Evolutionary conservation across 108 stramenopile species (phyloP).

Genomic region (Licmophora abbreviata): DNA sequence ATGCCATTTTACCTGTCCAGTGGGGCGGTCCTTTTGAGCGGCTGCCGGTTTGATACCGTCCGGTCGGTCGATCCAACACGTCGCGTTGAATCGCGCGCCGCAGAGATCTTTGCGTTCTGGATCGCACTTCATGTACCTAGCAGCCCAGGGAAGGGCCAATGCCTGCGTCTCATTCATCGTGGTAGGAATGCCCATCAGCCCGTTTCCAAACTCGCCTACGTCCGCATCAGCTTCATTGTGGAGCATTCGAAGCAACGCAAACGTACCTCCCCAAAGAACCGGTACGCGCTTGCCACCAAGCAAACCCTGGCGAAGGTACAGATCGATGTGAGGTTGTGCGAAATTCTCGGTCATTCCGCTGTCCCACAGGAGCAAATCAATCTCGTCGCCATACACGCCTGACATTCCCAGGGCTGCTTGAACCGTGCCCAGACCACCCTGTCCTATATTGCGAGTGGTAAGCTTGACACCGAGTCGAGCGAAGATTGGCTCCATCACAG

Average conservation of each 20-base stretch:
- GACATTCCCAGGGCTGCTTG: slow-evolving; percentile 44
- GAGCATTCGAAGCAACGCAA: slow-evolving; percentile 47
- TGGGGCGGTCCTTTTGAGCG: slow-evolving; percentile 15
- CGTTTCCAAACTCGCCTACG: slow-evolving; percentile 61
- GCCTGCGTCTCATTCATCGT: slow-evolving; percentile 44
- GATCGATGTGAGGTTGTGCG: slow-evolving; percentile 23
- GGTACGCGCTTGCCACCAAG: slow-evolving; percentile 48
- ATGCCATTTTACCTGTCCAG: slow-evolving; percentile 43
- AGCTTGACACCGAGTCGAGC: slow-evolving; percentile 59
- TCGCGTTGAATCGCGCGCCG: slow-evolving; percentile 12
- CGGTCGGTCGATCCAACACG: slow-evolving; percentile 61
- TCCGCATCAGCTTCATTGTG: slow-evolving; percentile 68
- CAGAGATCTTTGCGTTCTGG: slow-evolving; percentile 30
- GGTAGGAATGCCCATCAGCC: slow-evolving; percentile 30
- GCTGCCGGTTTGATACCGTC: slow-evolving; percentile 28
- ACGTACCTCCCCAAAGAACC: slow-evolving; percentile 45
- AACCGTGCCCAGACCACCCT: slow-evolving; percentile 50
- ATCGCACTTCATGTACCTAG: slow-evolving; percentile 56
- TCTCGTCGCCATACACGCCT: slow-evolving; percentile 62
- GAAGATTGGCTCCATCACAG: slow-evolving; percentile 60
- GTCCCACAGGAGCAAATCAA: slow-evolving; percentile 75
- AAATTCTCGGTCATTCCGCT: slow-evolving; percentile 29
- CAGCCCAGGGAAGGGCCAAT: slow-evolving; percentile 49
- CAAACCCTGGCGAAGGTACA: slow-evolving; percentile 65
- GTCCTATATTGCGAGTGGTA: slow-evolving; percentile 54